A percentile compares a stretch with the other conserved stretches of the same genome.
Evolutionary conservation across 768 basidiomycete species (phyloP).

Genomic region (Gloeostereum incarnatum): DNA sequence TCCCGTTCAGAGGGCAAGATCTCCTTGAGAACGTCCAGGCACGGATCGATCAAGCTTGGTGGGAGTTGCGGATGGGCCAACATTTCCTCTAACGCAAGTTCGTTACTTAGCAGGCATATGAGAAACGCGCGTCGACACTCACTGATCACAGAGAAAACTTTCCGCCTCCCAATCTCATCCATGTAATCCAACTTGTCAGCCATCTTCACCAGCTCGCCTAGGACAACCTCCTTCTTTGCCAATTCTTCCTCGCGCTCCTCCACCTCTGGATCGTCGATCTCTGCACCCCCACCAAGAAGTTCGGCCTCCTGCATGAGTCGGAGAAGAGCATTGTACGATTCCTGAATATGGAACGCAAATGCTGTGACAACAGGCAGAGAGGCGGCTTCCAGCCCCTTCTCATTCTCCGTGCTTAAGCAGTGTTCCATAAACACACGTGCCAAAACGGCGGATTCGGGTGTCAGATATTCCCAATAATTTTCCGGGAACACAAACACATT

Average conservation of each 20-base stretch:
- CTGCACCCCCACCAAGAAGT: conserved; percentile 19
- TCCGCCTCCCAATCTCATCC: conserved; percentile 90
- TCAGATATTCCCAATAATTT: conserved; percentile 64
- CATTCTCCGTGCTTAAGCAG: conserved; percentile 52
- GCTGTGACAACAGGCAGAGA: conserved; percentile 84
- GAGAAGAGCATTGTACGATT: conserved; percentile 59
- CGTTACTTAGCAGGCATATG: background rate
- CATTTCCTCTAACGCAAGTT: conserved; percentile 60
- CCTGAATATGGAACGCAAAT: conserved; percentile 78
- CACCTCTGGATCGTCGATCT: conserved; percentile 28
- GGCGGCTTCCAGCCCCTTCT: conserved; percentile 56
- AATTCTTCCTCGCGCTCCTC: conserved; percentile 49
- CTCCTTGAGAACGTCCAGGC: conserved; percentile 78
- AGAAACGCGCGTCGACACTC: conserved; percentile 21
- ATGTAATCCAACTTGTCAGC: conserved; percentile 83
- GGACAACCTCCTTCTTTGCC: conserved; percentile 59
- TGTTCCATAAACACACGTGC: conserved; percentile 83
- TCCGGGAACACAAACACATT: conserved; percentile 71
- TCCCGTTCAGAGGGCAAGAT: conserved; percentile 81
- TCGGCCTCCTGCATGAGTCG: conserved; percentile 30
- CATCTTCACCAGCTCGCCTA: conserved; percentile 75
- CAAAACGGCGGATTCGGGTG: conserved; percentile 75
- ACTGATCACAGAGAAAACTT: conserved; percentile 86
- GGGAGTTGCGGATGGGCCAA: conserved; percentile 77
- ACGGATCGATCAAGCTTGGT: conserved; percentile 64